These are phyloP conservation scores for Otatea glauca DNA, from an alignment of 176 grass and related monocot species.

Conservation along the genomic window DNA sequence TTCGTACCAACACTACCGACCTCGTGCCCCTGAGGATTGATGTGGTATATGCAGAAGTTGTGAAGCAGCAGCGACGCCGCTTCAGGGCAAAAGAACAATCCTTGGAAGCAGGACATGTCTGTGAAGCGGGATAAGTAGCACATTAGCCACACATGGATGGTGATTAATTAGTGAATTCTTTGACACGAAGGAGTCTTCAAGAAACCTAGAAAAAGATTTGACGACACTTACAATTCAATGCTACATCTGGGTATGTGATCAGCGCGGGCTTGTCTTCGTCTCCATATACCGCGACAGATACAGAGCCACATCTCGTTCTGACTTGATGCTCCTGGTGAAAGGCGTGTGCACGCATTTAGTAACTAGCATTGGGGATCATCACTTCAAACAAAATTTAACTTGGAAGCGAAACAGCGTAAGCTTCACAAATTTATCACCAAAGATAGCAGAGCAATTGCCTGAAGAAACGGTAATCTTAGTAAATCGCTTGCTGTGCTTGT, in stretches of 20 bases:
- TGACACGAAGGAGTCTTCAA: not conserved
- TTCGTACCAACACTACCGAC: slow-evolving; percentile 40
- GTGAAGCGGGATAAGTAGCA: slow-evolving; percentile 21
- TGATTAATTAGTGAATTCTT: not conserved
- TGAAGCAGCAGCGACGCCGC: slow-evolving; percentile 69
- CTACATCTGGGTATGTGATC: slow-evolving; percentile 74
- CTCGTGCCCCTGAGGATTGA: slow-evolving; percentile 89
- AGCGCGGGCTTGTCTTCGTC: slow-evolving; percentile 70
- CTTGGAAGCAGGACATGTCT: slow-evolving; percentile 94
- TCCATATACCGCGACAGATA: slow-evolving; percentile 68
- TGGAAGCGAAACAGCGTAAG: not conserved
- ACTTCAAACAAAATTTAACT: not conserved
- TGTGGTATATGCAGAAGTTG: slow-evolving; percentile 91
- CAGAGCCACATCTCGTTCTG: slow-evolving; percentile 58
- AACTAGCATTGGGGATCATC: not conserved
- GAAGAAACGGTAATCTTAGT: not conserved
- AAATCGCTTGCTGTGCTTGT: not conserved
- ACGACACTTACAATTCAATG: slow-evolving; percentile 52
- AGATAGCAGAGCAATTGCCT: not conserved
- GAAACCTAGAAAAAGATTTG: not conserved
- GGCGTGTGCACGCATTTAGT: not conserved
- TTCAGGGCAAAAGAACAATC: slow-evolving; percentile 81
- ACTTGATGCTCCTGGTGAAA: slow-evolving; percentile 71
- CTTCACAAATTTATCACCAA: not conserved
- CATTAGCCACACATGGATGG: not conserved